A percentile compares a stretch with the other conserved stretches of the same genome.
phyloP scores from a whole-genome alignment of 1,139 yeast species.

The Pichia terricola region DNA sequence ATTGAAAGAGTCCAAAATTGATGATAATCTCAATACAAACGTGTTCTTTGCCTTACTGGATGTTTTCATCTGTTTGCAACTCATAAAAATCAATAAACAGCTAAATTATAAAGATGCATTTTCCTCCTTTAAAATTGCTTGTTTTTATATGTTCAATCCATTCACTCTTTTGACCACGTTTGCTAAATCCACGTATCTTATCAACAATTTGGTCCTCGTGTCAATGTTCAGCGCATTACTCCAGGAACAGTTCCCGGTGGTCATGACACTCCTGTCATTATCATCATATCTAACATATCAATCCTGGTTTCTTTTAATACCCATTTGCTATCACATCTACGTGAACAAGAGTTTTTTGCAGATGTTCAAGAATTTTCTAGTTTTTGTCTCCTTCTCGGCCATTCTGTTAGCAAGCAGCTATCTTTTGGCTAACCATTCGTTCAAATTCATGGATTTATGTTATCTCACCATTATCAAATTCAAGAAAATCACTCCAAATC shows the following conservation, averaged over 20 bases:
- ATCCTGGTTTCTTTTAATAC: conserved; percentile 48
- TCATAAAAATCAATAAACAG: conserved; percentile 32
- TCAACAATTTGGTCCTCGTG: conserved; percentile 50
- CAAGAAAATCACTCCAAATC: conserved; percentile 66
- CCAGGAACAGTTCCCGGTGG: conserved; percentile 31
- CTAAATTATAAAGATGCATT: conserved; percentile 17
- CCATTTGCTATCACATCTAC: conserved; percentile 30
- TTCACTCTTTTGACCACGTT: conserved; percentile 56
- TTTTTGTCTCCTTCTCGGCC: conserved; percentile 16
- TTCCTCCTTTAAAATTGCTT: conserved; percentile 39
- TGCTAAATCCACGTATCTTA: conserved; percentile 56
- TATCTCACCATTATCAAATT: conserved; percentile 55
- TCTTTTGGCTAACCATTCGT: conserved; percentile 30
- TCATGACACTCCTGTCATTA: conserved; percentile 48
- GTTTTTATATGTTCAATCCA: conserved; percentile 75
- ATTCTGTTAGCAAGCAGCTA: conserved; percentile 34
- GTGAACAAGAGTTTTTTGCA: conserved; percentile 1
- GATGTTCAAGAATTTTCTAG: conserved; percentile 7
- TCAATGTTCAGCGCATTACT: conserved; percentile 42
- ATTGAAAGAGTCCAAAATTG: conserved; percentile 18
- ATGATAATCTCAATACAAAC: conserved; percentile 20
- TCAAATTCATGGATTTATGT: conserved; percentile 50
- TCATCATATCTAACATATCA: conserved; percentile 60
- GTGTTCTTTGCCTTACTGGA: conserved; percentile 35
- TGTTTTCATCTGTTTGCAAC: conserved; percentile 31